Conservation (phyloP, 2,329 filamentous ascomycete genomes). For the Chaetomiaceae sp. region DNA sequence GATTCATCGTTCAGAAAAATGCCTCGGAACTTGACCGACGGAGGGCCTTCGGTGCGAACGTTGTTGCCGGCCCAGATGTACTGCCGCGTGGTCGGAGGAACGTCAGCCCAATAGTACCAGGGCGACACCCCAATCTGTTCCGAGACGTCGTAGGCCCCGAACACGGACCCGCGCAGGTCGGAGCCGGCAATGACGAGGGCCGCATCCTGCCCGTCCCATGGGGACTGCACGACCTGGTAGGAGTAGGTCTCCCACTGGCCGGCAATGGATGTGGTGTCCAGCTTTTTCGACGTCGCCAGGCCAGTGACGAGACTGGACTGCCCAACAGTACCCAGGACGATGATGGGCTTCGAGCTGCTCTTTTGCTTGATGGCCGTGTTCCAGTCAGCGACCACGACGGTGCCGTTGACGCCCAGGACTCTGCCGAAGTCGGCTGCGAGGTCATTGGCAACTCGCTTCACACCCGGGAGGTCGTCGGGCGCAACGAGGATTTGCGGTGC, state of each 20-base stretch:
- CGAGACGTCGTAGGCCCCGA: constrained; percentile 51
- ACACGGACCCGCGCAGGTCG: constrained; percentile 51
- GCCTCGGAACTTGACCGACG: constrained; percentile 52
- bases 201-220: constrained; percentile 19
- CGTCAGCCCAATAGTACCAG: constrained; percentile 55
- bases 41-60: constrained; percentile 41
- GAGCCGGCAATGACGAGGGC: constrained; percentile 51
- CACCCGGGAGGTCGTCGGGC: constrained; percentile 21
- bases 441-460: constrained; percentile 22
- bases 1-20: constrained; percentile 58
- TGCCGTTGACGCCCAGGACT: constrained; percentile 9
- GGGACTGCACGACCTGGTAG: constrained; percentile 37
- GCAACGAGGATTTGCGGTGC: constrained; percentile 24
- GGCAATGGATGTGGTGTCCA: constrained; percentile 41
- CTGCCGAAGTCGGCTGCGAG: constrained; percentile 23
- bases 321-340: constrained; percentile 50
- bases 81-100: constrained; percentile 39
- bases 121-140: constrained; percentile 56
- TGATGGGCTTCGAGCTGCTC: constrained; percentile 22
- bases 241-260: constrained; percentile 51
- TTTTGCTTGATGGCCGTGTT: constrained; percentile 7
- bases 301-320: constrained; percentile 44
- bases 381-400: constrained; percentile 18
- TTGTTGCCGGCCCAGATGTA: constrained; percentile 41
- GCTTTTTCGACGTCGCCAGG: constrained; percentile 38